Percentiles rank a stretch among this genome's conserved stretches.
phyloP scores from a whole-genome alignment of 495 filamentous ascomycete species.

The Daldinia grandis region DNA sequence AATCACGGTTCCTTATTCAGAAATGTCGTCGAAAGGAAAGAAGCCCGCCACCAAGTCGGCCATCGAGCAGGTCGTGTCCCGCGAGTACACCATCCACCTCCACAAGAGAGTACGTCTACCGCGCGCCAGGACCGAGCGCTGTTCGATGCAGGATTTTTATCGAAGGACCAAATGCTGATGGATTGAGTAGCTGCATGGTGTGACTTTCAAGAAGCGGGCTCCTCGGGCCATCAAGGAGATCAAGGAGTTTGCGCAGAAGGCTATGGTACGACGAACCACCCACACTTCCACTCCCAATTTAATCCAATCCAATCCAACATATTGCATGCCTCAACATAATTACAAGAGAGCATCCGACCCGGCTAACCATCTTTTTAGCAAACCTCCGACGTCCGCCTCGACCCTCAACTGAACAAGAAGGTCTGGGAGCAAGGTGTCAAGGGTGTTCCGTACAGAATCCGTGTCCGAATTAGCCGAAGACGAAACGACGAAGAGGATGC shows the following conservation, averaged over 20 bases:
- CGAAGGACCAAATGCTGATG: constrained; percentile 36
- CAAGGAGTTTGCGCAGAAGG: constrained; percentile 84
- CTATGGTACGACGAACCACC: constrained; percentile 79
- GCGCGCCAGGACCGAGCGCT: constrained; percentile 43
- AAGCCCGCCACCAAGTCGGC: constrained; percentile 81
- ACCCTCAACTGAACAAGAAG: constrained; percentile 99
- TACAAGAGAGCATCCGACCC: background rate
- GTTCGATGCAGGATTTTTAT: constrained; percentile 17
- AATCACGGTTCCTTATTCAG: constrained; percentile 46
- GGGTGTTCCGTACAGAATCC: constrained; percentile 95
- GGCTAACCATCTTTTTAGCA: constrained; percentile 66
- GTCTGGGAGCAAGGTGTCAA: constrained; percentile 99
- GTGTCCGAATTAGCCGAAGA: constrained; percentile 97
- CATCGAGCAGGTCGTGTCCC: constrained; percentile 96
- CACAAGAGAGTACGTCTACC: constrained; percentile 94
- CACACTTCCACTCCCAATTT: background rate
- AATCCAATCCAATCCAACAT: background rate
- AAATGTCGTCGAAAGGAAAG: constrained; percentile 78
- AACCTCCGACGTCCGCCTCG: constrained; percentile 95
- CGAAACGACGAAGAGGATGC: constrained; percentile 99
- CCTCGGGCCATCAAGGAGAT: constrained; percentile 99
- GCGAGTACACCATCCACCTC: constrained; percentile 99
- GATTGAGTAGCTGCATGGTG: constrained; percentile 82
- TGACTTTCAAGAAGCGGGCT: constrained; percentile 99
- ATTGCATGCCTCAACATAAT: background rate